These are phyloP conservation scores for Leccinum variabile DNA, from an alignment of 1,284 basidiomycete genomes.

Conservation along the genomic window DNA sequence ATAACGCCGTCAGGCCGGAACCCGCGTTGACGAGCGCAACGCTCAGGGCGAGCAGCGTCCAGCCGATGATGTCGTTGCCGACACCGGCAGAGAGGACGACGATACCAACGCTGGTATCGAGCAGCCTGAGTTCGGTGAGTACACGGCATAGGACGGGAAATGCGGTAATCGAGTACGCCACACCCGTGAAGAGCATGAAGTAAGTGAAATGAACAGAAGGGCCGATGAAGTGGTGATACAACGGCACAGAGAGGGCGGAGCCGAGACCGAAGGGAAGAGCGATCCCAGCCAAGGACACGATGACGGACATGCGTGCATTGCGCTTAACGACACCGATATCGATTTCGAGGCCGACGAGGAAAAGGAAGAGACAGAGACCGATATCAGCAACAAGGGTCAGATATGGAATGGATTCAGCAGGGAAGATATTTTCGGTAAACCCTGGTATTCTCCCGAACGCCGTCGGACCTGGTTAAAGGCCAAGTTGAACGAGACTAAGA, in stretches of 20 bases:
- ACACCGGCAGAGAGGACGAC: conserved; percentile 93
- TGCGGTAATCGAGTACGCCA: conserved; percentile 91
- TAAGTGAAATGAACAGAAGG: conserved; percentile 70
- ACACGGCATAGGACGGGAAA: conserved; percentile 93
- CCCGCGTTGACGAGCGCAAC: conserved; percentile 88
- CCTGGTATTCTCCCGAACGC: conserved; percentile 43
- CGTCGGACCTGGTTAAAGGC: conserved; percentile 49
- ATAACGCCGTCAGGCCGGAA: conserved; percentile 74
- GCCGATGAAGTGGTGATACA: conserved; percentile 79
- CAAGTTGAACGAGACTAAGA: neutral
- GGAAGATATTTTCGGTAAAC: conserved; percentile 64
- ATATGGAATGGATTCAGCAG: conserved; percentile 63
- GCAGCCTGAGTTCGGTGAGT: conserved; percentile 76
- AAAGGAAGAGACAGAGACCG: conserved; percentile 88
- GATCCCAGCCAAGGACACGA: conserved; percentile 65
- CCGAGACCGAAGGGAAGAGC: conserved; percentile 84
- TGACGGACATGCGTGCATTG: conserved; percentile 66
- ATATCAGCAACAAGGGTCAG: conserved; percentile 85
- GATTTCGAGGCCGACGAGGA: conserved; percentile 87
- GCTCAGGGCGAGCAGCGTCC: conserved; percentile 79
- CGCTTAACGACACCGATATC: conserved; percentile 79
- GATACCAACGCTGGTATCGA: conserved; percentile 92
- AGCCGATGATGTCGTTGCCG: conserved; percentile 84
- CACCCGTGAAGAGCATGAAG: conserved; percentile 93
- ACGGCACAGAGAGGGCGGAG: conserved; percentile 76